Evolutionary conservation across 1,139 yeast species (phyloP), one percentile per base, ranked within the genome.

Genomic region (Debaryomyces sp.): DNA sequence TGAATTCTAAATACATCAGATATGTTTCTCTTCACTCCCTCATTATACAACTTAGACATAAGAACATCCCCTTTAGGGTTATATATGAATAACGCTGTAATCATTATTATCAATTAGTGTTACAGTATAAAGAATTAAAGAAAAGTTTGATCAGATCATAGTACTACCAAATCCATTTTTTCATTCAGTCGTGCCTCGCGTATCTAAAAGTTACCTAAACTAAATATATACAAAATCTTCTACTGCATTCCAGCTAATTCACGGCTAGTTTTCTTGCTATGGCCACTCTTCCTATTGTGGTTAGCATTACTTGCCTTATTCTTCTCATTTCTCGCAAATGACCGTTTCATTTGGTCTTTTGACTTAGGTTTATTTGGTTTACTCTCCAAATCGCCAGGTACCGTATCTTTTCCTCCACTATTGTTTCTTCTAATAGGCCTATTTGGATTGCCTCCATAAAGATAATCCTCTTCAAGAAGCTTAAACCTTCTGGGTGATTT

Each of bases 1-100:
- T 94, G 97, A 53, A 92, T 87, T 32, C 97, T 80, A 63, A 94
- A 94, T 40, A 91, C 90, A 57, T 92, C 98, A n/a, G 95, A 79
- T 35, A 92, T 84, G 48, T 87, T 87, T 18, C 78, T 58, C 53
- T 63, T 74, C 48, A 89, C 78, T 0, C 89, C 89, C 49, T 85
- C 89, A 47, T 85, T 78, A 66, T 85, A 87, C 41, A 89, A 65
- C 53, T 89, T 82, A 27, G 95, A 85, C 46, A 92, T 82, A 45
- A 94, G 73, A n/a, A 90, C 84, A 62, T 92, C 97, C 8, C 97
- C 98, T 52, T 87, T 83, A 49, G 80, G 77, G 58, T 88, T 90
- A 71, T 80, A 89, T 22, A 94, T 74, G 58, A 92, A 84, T 21
- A 92, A 65, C 0, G 92, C 97, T 41, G 89, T 81, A 53, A 90